These are phyloP conservation scores for Cucumis melo DNA, from an alignment of 306 rosid species.

Conservation along the genomic window DNA sequence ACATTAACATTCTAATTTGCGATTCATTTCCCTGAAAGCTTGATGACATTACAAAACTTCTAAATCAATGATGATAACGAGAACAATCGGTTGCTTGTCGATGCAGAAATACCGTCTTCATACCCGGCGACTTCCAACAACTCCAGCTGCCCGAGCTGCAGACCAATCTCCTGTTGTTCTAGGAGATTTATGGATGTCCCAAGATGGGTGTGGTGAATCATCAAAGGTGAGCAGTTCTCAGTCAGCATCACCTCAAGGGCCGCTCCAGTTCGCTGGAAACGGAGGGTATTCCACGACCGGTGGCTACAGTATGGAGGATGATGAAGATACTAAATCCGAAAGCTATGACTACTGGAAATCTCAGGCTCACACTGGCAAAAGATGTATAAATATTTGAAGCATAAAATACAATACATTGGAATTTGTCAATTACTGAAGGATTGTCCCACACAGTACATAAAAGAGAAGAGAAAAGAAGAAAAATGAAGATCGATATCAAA, in stretches of 20 bases:
- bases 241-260: conserved; percentile 89
- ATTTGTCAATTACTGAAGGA: not conserved
- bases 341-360: conserved; percentile 38
- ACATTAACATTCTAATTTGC: not conserved
- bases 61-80: conserved; percentile 3
- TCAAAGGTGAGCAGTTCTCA: conserved; percentile 64
- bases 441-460: conserved; percentile 4
- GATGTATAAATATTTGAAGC: conserved; percentile 22
- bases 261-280: conserved; percentile 58
- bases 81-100: not conserved
- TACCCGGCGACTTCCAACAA: conserved; percentile 53
- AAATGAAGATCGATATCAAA: not conserved
- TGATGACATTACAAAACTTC: not conserved
- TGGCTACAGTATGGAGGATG: conserved; percentile 49
- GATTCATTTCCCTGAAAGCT: not conserved
- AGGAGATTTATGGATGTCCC: conserved; percentile 67
- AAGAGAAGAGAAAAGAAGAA: not conserved
- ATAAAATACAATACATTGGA: not conserved
- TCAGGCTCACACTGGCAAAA: conserved; percentile 25
- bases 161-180: conserved; percentile 50
- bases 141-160: conserved; percentile 17
- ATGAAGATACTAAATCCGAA: conserved; percentile 51
- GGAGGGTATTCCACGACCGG: conserved; percentile 48
- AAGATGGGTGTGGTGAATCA: conserved; percentile 61
- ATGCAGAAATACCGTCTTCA: conserved; percentile 94